Conservation (phyloP, 805 yeast species). For the Saccharomyces kudriavzevii region DNA sequence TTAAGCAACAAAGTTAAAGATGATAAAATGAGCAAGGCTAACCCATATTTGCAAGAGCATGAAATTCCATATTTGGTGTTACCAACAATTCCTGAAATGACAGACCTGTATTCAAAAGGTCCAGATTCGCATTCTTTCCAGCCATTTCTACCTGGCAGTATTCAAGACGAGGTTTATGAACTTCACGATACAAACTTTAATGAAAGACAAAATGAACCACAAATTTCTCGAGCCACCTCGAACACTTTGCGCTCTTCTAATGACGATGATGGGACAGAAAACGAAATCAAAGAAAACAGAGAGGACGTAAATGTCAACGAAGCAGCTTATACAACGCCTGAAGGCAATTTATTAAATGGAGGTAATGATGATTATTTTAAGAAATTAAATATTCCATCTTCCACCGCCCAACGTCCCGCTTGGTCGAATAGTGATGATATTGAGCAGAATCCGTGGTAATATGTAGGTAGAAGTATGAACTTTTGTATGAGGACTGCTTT, state of each 20-base stretch:
- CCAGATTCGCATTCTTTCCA: slow-evolving; percentile 47
- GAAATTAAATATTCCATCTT: slow-evolving; percentile 70
- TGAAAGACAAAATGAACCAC: slow-evolving; percentile 21
- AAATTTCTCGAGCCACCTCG: slow-evolving; percentile 4
- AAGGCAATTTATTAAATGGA: slow-evolving; percentile 42
- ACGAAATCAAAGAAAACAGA: slow-evolving; percentile 8
- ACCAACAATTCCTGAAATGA: slow-evolving; percentile 68
- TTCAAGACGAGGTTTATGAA: slow-evolving; percentile 67
- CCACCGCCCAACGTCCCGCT: slow-evolving; percentile 23
- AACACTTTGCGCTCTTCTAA: slow-evolving; percentile 1
- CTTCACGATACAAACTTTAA: slow-evolving; percentile 40
- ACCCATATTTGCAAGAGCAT: slow-evolving; percentile 41
- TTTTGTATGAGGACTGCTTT: background rate
- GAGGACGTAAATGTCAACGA: slow-evolving; percentile 10
- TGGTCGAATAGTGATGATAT: slow-evolving; percentile 49
- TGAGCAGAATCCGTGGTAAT: slow-evolving; percentile 60
- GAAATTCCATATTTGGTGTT: slow-evolving; percentile 47
- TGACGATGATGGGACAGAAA: slow-evolving; percentile 9
- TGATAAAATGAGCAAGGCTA: slow-evolving; percentile 8
- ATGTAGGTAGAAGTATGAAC: background rate
- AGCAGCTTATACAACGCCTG: slow-evolving; percentile 27
- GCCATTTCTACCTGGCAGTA: slow-evolving; percentile 63
- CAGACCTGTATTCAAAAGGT: slow-evolving; percentile 61
- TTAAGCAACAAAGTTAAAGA: slow-evolving; percentile 19
- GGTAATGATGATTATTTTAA: slow-evolving; percentile 46